phyloP scores from a whole-genome alignment of 2,329 filamentous ascomycete species.

The Chrysoporthe puriensis region DNA sequence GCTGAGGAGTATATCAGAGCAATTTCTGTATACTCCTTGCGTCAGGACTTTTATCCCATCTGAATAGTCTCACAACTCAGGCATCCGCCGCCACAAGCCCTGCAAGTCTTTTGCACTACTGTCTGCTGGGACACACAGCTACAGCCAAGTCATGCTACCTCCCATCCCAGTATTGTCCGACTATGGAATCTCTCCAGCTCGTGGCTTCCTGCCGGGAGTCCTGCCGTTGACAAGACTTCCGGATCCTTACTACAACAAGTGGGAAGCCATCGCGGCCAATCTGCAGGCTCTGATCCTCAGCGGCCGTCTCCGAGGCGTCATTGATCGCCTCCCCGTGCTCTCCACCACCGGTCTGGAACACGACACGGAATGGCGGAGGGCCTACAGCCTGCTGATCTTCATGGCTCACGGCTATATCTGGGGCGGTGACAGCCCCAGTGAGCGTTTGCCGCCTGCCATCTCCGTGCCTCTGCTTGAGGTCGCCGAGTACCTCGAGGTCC shows the following conservation, averaged over 20 bases:
- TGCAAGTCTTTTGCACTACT: neutral
- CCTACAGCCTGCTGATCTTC: slow-evolving; percentile 88
- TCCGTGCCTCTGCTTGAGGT: slow-evolving; percentile 81
- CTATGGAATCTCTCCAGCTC: slow-evolving; percentile 76
- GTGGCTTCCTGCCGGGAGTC: slow-evolving; percentile 87
- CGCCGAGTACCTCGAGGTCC: slow-evolving; percentile 79
- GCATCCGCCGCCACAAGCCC: neutral
- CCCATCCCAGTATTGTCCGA: slow-evolving; percentile 68
- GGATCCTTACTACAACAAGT: slow-evolving; percentile 91
- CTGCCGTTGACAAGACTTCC: slow-evolving; percentile 79
- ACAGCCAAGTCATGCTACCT: slow-evolving; percentile 53
- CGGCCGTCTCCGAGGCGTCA: slow-evolving; percentile 76
- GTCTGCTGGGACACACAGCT: slow-evolving; percentile 17
- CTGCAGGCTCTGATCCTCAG: slow-evolving; percentile 86
- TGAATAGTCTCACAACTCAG: slow-evolving; percentile 23
- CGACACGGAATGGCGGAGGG: slow-evolving; percentile 89
- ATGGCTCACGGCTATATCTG: slow-evolving; percentile 96
- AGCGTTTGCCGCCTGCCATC: slow-evolving; percentile 78
- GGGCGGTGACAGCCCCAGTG: slow-evolving; percentile 83
- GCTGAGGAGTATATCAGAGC: slow-evolving; percentile 66
- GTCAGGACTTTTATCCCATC: slow-evolving; percentile 51
- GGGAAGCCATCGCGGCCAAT: slow-evolving; percentile 86
- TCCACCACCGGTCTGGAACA: slow-evolving; percentile 80
- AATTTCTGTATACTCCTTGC: slow-evolving; percentile 66
- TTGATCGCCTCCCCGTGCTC: slow-evolving; percentile 81